Conservation (phyloP, 208 protist species). For the Jaenimonas drosophilae region DNA sequence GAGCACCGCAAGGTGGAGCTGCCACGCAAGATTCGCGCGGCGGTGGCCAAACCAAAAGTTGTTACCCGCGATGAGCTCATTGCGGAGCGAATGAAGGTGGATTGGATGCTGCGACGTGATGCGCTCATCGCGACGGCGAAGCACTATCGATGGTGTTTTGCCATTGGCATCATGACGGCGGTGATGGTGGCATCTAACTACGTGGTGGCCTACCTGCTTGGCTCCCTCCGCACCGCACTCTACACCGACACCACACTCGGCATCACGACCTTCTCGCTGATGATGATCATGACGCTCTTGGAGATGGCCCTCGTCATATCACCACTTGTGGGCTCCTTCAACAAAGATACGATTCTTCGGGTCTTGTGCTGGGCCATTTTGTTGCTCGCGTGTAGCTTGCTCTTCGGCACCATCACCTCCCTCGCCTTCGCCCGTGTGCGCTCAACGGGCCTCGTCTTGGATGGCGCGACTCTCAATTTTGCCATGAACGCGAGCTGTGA, state of each 20-base stretch:
- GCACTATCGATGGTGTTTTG: slow-evolving; percentile 65
- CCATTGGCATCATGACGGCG: slow-evolving; percentile 47
- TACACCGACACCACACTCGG: slow-evolving; percentile 41
- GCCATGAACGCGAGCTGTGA: slow-evolving; percentile 34
- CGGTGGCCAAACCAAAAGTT: slow-evolving; percentile 63
- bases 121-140: slow-evolving; percentile 34
- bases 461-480: slow-evolving; percentile 48
- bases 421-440: slow-evolving; percentile 71
- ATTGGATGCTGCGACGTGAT: slow-evolving; percentile 38
- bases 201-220: slow-evolving; percentile 61
- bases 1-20: slow-evolving; percentile 27
- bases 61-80: slow-evolving; percentile 79
- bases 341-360: slow-evolving; percentile 51
- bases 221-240: slow-evolving; percentile 47
- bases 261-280: slow-evolving; percentile 46
- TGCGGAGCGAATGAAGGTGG: slow-evolving; percentile 36
- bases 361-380: slow-evolving; percentile 68
- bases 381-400: slow-evolving; percentile 41
- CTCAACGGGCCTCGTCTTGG: slow-evolving; percentile 31
- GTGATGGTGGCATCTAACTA: slow-evolving; percentile 59
- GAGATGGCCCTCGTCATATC: slow-evolving; percentile 65
- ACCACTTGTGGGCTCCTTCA: slow-evolving; percentile 40
- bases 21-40: slow-evolving; percentile 45
- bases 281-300: slow-evolving; percentile 40
- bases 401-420: slow-evolving; percentile 54